phyloP scores from a whole-genome alignment of 2,329 filamentous ascomycete species.

The Cladosporium velox region DNA sequence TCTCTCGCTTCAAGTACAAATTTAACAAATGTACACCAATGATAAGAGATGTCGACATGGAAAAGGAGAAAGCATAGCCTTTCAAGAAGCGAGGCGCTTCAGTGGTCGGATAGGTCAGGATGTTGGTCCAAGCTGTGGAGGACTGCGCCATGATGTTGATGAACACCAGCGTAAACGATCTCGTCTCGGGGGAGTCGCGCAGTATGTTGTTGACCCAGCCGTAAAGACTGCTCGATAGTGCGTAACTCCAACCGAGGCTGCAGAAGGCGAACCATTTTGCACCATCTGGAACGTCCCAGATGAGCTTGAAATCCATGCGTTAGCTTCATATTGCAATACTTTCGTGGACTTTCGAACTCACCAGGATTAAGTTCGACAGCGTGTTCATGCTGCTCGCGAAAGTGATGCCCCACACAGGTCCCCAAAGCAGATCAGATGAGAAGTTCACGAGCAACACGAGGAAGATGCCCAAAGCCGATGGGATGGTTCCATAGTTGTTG shows the following conservation, averaged over 20 bases:
- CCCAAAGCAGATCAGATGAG: constrained; percentile 55
- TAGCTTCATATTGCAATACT: not conserved
- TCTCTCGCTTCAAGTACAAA: not conserved
- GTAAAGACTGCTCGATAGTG: constrained; percentile 58
- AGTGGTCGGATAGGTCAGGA: constrained; percentile 54
- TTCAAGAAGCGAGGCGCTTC: constrained; percentile 48
- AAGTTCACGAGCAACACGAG: constrained; percentile 59
- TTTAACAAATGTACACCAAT: constrained; percentile 6
- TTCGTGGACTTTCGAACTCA: not conserved
- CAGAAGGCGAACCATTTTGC: constrained; percentile 58
- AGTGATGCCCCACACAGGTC: constrained; percentile 59
- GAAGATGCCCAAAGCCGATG: constrained; percentile 59
- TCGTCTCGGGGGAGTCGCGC: constrained; percentile 48
- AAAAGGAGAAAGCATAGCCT: constrained; percentile 47
- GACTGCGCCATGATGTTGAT: constrained; percentile 58
- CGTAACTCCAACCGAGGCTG: constrained; percentile 52
- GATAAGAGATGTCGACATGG: constrained; percentile 43
- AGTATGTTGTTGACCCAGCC: constrained; percentile 59
- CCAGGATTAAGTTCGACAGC: constrained; percentile 30
- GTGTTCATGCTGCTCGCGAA: constrained; percentile 54
- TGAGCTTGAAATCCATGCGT: constrained; percentile 55
- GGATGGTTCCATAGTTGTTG: constrained; percentile 56
- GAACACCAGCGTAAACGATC: constrained; percentile 53
- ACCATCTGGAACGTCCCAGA: constrained; percentile 59
- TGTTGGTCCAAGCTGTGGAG: constrained; percentile 58